Evolutionary conservation across 495 filamentous ascomycete species (phyloP).

Genomic region (Aspergillus steynii): DNA sequence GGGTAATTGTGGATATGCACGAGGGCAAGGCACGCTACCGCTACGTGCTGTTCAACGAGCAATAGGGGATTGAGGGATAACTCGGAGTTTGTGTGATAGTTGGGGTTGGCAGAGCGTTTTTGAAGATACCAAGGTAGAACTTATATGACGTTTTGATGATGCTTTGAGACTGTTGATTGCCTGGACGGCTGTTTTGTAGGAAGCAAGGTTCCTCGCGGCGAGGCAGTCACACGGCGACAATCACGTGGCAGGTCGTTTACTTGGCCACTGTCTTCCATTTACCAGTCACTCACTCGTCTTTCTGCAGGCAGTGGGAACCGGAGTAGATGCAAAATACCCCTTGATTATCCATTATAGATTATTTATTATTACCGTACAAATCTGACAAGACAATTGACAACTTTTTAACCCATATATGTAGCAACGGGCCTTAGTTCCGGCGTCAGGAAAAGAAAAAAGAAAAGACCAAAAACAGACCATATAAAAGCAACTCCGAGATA

Average conservation of each 20-base stretch:
- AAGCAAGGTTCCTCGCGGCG: no score
- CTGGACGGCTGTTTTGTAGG: neutral
- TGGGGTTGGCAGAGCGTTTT: neutral
- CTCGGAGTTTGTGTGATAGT: neutral
- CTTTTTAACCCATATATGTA: constrained; percentile 1
- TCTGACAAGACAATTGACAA: constrained; percentile 13
- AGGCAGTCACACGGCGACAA: neutral
- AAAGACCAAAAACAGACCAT: constrained; percentile 1
- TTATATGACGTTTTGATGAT: neutral
- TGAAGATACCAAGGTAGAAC: neutral
- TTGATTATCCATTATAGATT: constrained; percentile 11
- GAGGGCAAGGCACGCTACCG: constrained; percentile 72
- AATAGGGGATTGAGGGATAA: neutral
- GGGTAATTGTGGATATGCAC: constrained; percentile 68
- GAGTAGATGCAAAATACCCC: constrained; percentile 1
- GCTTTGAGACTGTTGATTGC: neutral
- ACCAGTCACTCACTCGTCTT: neutral
- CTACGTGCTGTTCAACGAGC: constrained; percentile 70
- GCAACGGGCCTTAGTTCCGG: constrained; percentile 1
- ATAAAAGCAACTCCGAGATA: constrained; percentile 6
- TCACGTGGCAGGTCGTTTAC: neutral
- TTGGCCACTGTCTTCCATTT: neutral
- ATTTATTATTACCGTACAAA: constrained; percentile 7
- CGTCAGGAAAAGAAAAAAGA: constrained; percentile 5
- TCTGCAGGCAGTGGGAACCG: neutral